These are phyloP conservation scores for Fraxinus platypoda DNA, from an alignment of 305 asterid genomes.

Conservation along the genomic window DNA sequence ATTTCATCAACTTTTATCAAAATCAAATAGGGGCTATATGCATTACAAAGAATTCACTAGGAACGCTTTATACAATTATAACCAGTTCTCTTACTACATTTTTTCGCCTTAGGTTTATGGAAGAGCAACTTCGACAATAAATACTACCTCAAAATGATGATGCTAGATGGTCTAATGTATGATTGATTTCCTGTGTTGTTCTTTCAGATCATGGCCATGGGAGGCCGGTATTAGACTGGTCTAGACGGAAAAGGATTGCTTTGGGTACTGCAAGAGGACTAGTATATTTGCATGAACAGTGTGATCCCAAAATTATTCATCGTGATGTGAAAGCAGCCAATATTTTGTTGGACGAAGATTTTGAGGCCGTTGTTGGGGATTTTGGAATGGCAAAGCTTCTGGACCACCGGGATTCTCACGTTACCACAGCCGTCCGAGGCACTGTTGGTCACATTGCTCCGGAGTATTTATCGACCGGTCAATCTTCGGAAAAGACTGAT, in stretches of 20 bases:
- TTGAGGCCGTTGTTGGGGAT: constrained; percentile 97
- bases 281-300: constrained; percentile 89
- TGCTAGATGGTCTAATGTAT: background rate
- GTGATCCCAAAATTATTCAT: constrained; percentile 92
- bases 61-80: background rate
- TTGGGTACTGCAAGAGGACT: constrained; percentile 93
- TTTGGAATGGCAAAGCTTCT: constrained; percentile 93
- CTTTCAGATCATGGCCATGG: constrained; percentile 67
- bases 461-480: constrained; percentile 87
- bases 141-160: background rate
- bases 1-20: too few relatives aligned
- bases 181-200: background rate
- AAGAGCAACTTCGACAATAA: background rate
- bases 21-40: background rate
- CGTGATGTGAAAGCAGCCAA: constrained; percentile 99
- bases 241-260: constrained; percentile 77
- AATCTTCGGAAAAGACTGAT: constrained; percentile 95
- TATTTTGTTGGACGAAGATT: constrained; percentile 88
- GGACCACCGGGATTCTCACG: constrained; percentile 91
- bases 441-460: constrained; percentile 98
- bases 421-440: constrained; percentile 95
- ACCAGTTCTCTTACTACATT: background rate
- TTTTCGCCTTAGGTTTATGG: background rate
- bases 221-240: constrained; percentile 85
- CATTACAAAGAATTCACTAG: background rate